Percentiles rank a stretch among this genome's conserved stretches.
These are phyloP conservation scores for Raffaelea albimanens DNA, from an alignment of 2,329 filamentous ascomycete species.

Conservation along the genomic window DNA sequence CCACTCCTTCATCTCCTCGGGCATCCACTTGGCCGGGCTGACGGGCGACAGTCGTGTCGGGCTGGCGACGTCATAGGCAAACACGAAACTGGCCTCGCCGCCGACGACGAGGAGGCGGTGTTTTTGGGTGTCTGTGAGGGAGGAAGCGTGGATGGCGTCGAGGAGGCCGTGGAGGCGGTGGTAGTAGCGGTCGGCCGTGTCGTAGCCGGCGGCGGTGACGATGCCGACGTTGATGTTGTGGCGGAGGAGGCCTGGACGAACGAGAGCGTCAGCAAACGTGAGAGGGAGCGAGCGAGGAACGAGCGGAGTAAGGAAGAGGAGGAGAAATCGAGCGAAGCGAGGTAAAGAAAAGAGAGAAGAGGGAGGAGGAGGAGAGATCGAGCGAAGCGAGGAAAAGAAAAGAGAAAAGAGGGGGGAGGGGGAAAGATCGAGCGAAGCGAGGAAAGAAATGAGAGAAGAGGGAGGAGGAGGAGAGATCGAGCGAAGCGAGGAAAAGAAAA, in stretches of 20 bases:
- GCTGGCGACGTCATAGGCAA: constrained; percentile 60
- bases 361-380: too few relatives aligned
- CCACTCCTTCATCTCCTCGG: constrained; percentile 71
- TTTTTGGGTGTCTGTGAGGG: constrained; percentile 57
- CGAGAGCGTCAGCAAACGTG: too few relatives aligned
- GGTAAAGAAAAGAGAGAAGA: too few relatives aligned
- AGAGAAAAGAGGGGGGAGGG: too few relatives aligned
- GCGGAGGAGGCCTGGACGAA: constrained; percentile 58
- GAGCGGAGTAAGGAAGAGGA: too few relatives aligned
- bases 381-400: too few relatives aligned
- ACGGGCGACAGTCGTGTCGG: constrained; percentile 62
- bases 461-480: constrained; percentile 4
- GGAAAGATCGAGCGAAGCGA: too few relatives aligned
- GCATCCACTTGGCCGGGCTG: constrained; percentile 58
- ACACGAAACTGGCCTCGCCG: constrained; percentile 92
- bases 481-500: too few relatives aligned
- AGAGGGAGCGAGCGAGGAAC: too few relatives aligned
- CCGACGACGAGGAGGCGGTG: constrained; percentile 84
- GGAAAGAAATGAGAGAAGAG: not conserved
- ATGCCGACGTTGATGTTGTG: constrained; percentile 82
- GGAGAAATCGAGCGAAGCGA: too few relatives aligned
- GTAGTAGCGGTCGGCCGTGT: constrained; percentile 78
- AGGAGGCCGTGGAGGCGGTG: constrained; percentile 78
- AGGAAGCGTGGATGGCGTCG: constrained; percentile 53
- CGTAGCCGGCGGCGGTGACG: constrained; percentile 93